A percentile compares a stretch with the other conserved stretches of the same genome.
phyloP scores from a whole-genome alignment of 2,329 filamentous ascomycete species.

The Paracoccidioides lutzii region DNA sequence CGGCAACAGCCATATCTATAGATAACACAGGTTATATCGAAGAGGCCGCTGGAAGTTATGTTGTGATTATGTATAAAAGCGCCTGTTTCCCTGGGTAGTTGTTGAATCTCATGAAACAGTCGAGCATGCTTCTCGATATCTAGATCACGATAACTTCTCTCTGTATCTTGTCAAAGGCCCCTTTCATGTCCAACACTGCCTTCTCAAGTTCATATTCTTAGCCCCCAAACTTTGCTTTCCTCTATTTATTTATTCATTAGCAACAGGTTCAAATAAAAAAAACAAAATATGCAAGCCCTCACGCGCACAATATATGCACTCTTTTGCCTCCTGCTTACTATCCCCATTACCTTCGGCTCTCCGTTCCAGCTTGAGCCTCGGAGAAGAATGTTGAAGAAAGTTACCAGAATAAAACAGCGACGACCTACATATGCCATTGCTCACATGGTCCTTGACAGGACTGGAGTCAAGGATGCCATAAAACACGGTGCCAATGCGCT shows the following conservation, averaged over 20 bases:
- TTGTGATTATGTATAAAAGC: not conserved
- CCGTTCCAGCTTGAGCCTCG: not conserved
- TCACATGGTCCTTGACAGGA: slow-evolving; percentile 18
- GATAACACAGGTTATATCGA: no score
- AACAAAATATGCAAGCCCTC: not conserved
- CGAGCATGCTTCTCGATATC: no score
- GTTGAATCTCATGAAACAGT: not conserved
- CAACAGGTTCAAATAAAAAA: not conserved
- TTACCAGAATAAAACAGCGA: not conserved
- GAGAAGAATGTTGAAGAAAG: not conserved
- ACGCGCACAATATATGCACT: not conserved
- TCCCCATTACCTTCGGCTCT: not conserved
- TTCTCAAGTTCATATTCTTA: not conserved
- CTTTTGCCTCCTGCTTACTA: not conserved
- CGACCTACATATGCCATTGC: slow-evolving; percentile 26
- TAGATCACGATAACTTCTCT: no score
- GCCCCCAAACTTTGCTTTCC: not conserved
- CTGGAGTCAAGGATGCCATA: slow-evolving; percentile 9
- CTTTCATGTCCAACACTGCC: not conserved
- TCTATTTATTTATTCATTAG: not conserved
- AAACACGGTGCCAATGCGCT: slow-evolving; percentile 13
- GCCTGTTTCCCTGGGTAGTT: no score
- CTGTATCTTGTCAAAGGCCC: not conserved
- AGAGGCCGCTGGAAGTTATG: no score
- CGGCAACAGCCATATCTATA: no score